A percentile compares a stretch with the other conserved stretches of the same genome.
Evolutionary conservation across 2,329 filamentous ascomycete genomes (phyloP).

Genomic region (Colletotrichum tabaci): DNA sequence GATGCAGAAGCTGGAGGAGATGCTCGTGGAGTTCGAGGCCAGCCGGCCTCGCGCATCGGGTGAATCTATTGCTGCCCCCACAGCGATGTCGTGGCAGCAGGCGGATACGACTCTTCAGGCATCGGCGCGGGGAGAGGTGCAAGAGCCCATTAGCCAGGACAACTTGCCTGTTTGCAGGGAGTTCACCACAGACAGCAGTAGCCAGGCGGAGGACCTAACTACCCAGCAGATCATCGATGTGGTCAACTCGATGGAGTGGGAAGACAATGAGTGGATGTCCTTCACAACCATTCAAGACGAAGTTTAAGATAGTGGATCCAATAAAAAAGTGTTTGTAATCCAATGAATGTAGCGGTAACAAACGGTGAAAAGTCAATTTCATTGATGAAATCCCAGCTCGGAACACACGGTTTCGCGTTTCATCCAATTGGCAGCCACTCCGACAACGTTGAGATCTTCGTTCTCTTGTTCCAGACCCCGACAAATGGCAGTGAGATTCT

Average conservation of each 20-base stretch:
- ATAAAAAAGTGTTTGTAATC: too few species aligned
- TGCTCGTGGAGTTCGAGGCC: slow-evolving; percentile 46
- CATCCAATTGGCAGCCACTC: too few species aligned
- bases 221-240: slow-evolving; percentile 37
- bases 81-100: slow-evolving; percentile 9
- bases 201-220: slow-evolving; percentile 35
- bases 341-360: neutral
- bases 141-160: neutral
- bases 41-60: neutral
- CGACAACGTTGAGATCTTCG: neutral
- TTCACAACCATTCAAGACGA: slow-evolving; percentile 28
- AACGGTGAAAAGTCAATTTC: neutral
- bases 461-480: neutral
- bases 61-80: neutral
- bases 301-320: neutral
- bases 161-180: neutral
- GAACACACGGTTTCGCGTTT: neutral
- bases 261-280: slow-evolving; percentile 38
- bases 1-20: slow-evolving; percentile 60
- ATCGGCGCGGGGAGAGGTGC: neutral
- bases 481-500: too few species aligned
- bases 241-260: slow-evolving; percentile 37
- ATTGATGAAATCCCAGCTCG: too few species aligned
- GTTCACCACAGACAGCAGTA: slow-evolving; percentile 20
- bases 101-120: neutral